Conservation (phyloP, 306 rosid genomes). For the Canavalia ensiformis region DNA sequence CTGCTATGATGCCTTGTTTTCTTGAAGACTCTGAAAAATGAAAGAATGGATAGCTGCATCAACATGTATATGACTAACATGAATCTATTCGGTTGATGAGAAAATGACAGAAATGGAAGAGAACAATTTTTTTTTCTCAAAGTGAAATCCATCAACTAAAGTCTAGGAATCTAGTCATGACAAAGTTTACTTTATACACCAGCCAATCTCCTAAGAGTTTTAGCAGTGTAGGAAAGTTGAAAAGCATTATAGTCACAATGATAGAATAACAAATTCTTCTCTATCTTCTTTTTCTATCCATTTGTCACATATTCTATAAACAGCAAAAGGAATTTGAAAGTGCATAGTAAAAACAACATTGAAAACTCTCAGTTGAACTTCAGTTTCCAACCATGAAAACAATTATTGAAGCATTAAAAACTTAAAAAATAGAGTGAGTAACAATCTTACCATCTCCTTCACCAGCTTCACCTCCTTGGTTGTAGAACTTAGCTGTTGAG, state of each 20-base stretch:
- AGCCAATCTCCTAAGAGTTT: neutral
- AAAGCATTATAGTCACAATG: neutral
- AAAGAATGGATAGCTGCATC: neutral
- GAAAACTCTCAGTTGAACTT: neutral
- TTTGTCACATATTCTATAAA: neutral
- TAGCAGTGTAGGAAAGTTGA: conserved; percentile 8
- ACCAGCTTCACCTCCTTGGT: conserved; percentile 1
- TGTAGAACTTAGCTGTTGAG: conserved; percentile 9
- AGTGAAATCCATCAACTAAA: neutral
- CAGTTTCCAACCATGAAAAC: neutral
- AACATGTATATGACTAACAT: no score
- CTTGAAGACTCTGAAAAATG: conserved; percentile 6
- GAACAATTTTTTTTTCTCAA: no score
- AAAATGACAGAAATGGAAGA: no score
- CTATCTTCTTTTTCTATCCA: neutral
- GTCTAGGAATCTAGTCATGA: neutral
- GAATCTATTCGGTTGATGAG: no score
- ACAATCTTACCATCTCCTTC: conserved; percentile 9
- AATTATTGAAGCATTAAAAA: neutral
- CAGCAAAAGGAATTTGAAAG: neutral
- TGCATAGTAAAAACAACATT: neutral
- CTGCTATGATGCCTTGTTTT: neutral
- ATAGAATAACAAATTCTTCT: conserved; percentile 11
- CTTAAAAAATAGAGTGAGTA: neutral
- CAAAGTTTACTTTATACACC: neutral